Evolutionary conservation across 495 filamentous ascomycete species (phyloP).

Genomic region (Neurospora pannonica): DNA sequence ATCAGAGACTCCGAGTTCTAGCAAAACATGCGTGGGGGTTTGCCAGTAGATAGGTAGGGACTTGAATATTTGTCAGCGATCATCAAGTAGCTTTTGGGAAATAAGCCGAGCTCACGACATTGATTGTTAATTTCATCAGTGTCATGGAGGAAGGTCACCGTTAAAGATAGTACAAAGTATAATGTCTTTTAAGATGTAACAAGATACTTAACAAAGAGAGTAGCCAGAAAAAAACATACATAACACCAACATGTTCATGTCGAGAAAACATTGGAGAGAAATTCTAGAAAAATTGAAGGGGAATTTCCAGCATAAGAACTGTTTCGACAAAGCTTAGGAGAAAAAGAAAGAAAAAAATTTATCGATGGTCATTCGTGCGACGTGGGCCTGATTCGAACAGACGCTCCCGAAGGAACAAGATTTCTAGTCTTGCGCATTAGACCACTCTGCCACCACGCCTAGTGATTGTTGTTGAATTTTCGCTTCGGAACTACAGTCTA

Average conservation of each 20-base stretch:
- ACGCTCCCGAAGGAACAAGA: not conserved
- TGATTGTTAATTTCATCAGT: not conserved
- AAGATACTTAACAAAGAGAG: not conserved
- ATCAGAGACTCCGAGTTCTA: not conserved
- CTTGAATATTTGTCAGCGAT: not conserved
- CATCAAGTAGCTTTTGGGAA: not conserved
- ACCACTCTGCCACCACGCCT: not conserved
- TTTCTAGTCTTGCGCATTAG: not conserved
- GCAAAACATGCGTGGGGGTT: not conserved
- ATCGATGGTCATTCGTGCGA: not conserved
- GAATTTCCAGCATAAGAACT: not conserved
- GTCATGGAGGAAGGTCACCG: not conserved
- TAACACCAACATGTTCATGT: not conserved
- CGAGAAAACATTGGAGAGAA: not conserved
- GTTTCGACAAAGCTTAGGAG: not conserved
- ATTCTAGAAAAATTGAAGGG: not conserved
- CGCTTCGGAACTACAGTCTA: not conserved
- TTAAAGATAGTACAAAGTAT: too few relatives aligned
- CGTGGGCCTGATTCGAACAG: not conserved
- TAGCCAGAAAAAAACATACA: not conserved
- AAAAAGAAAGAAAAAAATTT: not conserved
- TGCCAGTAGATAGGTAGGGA: not conserved
- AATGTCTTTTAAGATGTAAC: not conserved
- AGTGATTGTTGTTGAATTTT: not conserved
- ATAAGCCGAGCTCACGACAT: not conserved